These are phyloP conservation scores for Hibiscus mutabilis DNA, from an alignment of 345 rosid genomes.

Conservation along the genomic window DNA sequence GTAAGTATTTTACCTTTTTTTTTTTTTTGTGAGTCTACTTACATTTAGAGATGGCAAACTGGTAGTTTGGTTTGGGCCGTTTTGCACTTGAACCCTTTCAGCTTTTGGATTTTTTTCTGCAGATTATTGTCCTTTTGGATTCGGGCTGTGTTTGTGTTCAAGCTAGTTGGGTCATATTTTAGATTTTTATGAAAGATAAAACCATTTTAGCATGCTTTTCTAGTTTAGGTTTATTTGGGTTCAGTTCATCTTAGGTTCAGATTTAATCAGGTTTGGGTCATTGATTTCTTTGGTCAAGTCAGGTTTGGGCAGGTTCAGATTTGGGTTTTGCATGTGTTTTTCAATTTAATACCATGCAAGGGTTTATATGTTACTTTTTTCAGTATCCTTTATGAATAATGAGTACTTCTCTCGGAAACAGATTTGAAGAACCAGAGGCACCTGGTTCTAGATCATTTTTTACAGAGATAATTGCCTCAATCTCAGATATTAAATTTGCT, in stretches of 20 bases:
- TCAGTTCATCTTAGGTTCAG: no score
- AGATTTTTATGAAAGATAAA: neutral
- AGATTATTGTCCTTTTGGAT: neutral
- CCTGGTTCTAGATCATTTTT: slow-evolving; percentile 77
- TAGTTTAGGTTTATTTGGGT: no score
- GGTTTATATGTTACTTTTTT: neutral
- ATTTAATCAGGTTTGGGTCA: no score
- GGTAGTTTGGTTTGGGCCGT: neutral
- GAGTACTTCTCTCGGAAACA: slow-evolving; percentile 20
- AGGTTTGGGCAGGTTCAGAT: neutral
- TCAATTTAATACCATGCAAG: neutral
- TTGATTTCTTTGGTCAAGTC: no score
- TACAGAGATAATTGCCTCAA: slow-evolving; percentile 91
- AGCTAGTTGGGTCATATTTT: neutral
- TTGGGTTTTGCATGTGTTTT: neutral
- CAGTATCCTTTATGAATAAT: neutral
- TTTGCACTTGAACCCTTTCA: neutral
- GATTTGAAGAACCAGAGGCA: slow-evolving; percentile 84
- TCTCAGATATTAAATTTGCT: slow-evolving; percentile 83
- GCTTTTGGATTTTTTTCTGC: neutral
- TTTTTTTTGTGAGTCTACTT: neutral
- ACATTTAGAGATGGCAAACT: neutral
- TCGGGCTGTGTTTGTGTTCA: neutral
- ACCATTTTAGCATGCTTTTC: neutral
- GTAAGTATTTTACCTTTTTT: slow-evolving; percentile 30